Conservation (phyloP, 768 basidiomycete genomes). For the Hirschioporus abietinus region DNA sequence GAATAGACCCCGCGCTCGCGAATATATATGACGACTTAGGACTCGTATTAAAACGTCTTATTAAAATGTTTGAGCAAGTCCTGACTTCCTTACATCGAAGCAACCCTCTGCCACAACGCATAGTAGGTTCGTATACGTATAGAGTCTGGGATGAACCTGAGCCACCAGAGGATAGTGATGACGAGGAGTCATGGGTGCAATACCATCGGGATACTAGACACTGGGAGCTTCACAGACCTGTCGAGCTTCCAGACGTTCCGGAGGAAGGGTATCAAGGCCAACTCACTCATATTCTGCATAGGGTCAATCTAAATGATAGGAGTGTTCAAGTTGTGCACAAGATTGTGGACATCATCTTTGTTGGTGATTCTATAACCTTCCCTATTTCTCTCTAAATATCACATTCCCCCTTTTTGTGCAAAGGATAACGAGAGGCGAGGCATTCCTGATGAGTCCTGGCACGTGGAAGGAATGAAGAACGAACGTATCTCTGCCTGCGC, state of each 20-base stretch:
- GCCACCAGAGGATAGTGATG: conserved; percentile 42
- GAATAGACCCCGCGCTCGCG: conserved; percentile 34
- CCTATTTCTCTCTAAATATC: background rate
- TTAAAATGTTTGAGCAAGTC: conserved; percentile 48
- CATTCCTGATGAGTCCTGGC: conserved; percentile 37
- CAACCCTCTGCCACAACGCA: conserved; percentile 39
- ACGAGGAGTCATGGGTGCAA: conserved; percentile 40
- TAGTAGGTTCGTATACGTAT: conserved; percentile 36
- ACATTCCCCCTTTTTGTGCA: conserved; percentile 8
- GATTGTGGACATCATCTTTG: conserved; percentile 36
- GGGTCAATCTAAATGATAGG: conserved; percentile 32
- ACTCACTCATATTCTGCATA: conserved; percentile 35
- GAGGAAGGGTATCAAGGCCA: conserved; percentile 39
- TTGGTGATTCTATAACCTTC: conserved; percentile 21
- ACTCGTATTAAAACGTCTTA: conserved; percentile 27
- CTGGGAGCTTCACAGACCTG: conserved; percentile 40
- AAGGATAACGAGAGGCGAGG: conserved; percentile 29
- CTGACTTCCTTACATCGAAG: conserved; percentile 48
- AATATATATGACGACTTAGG: conserved; percentile 29
- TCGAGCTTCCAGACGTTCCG: conserved; percentile 41
- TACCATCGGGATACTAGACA: conserved; percentile 38
- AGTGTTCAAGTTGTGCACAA: conserved; percentile 38
- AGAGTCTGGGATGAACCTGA: conserved; percentile 45
- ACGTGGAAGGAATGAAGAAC: conserved; percentile 48
- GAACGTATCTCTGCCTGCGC: conserved; percentile 46